Evolutionary conservation across 495 filamentous ascomycete genomes (phyloP).

Genomic region (Talaromyces adpressus): DNA sequence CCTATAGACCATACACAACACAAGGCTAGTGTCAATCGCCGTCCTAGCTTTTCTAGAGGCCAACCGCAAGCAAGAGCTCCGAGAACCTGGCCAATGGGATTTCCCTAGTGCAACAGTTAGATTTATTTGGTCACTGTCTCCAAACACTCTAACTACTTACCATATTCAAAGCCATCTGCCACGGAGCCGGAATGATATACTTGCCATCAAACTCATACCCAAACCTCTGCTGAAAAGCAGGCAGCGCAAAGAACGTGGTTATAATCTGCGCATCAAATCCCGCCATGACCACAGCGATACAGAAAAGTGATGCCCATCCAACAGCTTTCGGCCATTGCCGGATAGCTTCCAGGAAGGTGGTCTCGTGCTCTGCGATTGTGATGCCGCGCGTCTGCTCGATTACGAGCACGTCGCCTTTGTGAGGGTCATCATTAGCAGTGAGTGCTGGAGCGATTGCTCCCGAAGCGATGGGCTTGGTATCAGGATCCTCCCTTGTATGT

Average conservation of each 20-base stretch:
- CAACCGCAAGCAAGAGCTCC: constrained; percentile 37
- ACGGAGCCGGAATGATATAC: constrained; percentile 24
- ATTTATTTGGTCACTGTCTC: background rate
- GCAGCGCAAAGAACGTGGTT: constrained; percentile 26
- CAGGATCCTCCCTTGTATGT: background rate
- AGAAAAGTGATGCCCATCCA: constrained; percentile 4
- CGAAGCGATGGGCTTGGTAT: background rate
- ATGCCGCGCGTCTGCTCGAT: constrained; percentile 7
- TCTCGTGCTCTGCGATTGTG: constrained; percentile 2
- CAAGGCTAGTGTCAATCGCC: constrained; percentile 41
- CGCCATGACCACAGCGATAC: constrained; percentile 8
- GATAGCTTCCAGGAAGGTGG: background rate
- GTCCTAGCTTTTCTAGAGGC: constrained; percentile 35
- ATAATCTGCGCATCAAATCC: constrained; percentile 37
- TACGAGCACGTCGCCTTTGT: constrained; percentile 4
- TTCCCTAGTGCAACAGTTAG: constrained; percentile 27
- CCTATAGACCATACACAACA: constrained; percentile 11
- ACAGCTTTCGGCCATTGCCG: constrained; percentile 7
- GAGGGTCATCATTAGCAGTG: background rate
- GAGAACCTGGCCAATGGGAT: constrained; percentile 20
- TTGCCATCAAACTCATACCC: constrained; percentile 24
- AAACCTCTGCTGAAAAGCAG: constrained; percentile 27
- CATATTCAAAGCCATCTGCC: constrained; percentile 30
- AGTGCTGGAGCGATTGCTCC: background rate
- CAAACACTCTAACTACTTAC: background rate